A percentile compares a stretch with the other conserved stretches of the same genome.
phyloP scores from a whole-genome alignment of 129 eudicot genomes.

The Centrapalus pauciflorus region DNA sequence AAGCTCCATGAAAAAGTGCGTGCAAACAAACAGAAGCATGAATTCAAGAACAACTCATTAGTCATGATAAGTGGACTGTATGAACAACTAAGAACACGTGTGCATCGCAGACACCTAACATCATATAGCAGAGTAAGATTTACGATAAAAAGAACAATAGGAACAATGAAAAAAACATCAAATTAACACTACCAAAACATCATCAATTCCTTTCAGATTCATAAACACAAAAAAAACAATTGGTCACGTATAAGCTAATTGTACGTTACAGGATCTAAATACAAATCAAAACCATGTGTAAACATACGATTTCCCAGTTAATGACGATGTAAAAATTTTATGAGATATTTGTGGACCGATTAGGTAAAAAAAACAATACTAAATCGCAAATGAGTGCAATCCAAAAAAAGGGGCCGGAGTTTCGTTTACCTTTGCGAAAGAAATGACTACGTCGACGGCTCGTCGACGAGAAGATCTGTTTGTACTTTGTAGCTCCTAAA shows the following conservation, averaged over 20 bases:
- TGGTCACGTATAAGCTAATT: neutral
- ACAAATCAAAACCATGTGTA: slow-evolving; percentile 1
- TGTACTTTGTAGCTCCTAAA: neutral
- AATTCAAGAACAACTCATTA: neutral
- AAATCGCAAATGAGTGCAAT: slow-evolving; percentile 1
- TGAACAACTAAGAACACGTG: neutral
- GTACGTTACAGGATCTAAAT: neutral
- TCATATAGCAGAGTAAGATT: neutral
- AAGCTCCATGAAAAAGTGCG: neutral
- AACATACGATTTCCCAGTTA: neutral
- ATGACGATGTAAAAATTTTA: neutral
- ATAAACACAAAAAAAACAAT: neutral
- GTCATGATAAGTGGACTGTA: neutral
- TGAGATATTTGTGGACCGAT: neutral
- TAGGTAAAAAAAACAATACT: slow-evolving; percentile 18
- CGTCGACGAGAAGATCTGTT: slow-evolving; percentile 20
- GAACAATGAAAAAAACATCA: neutral
- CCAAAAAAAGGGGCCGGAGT: neutral
- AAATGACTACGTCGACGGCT: neutral
- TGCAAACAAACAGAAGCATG: neutral
- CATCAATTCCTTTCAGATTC: neutral
- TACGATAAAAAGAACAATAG: neutral
- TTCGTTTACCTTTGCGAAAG: slow-evolving; percentile 13
- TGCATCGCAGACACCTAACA: neutral
- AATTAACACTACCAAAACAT: neutral